These are phyloP conservation scores for Aspergillus unguis DNA, from an alignment of 2,329 filamentous ascomycete species.

Conservation along the genomic window DNA sequence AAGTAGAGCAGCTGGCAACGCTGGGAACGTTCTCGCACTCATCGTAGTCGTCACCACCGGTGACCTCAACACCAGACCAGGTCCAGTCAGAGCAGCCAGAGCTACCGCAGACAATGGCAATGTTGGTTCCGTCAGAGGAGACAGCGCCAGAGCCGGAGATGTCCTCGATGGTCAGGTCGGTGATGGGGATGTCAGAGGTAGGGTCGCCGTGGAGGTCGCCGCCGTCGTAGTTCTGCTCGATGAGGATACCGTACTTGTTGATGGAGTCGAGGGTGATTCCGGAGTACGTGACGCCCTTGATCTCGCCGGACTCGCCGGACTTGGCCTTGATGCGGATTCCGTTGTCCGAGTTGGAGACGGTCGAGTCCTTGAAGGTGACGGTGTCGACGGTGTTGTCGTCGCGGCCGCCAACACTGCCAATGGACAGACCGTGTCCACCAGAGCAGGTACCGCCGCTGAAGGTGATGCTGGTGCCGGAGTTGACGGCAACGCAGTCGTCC, in stretches of 20 bases:
- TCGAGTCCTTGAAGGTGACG: constrained; percentile 51
- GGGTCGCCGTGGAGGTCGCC: constrained; percentile 41
- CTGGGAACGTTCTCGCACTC: constrained; percentile 44
- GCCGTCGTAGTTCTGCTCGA: constrained; percentile 58
- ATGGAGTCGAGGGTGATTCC: constrained; percentile 34
- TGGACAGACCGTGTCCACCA: constrained; percentile 53
- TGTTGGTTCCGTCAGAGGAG: constrained; percentile 23
- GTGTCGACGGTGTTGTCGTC: constrained; percentile 53
- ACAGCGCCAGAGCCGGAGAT: constrained; percentile 36
- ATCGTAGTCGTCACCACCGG: constrained; percentile 46
- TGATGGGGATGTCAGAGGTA: constrained; percentile 41
- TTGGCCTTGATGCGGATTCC: constrained; percentile 58
- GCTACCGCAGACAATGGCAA: constrained; percentile 52
- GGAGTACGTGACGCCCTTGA: constrained; percentile 53
- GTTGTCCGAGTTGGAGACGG: constrained; percentile 52
- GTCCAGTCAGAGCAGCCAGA: constrained; percentile 54
- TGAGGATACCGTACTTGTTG: constrained; percentile 51
- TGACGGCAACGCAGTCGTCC: constrained; percentile 59
- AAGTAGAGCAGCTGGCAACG: constrained; percentile 13
- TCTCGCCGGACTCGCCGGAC: constrained; percentile 50
- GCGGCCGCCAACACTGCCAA: constrained; percentile 59
- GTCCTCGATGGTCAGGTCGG: constrained; percentile 35
- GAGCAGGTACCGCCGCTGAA: constrained; percentile 31
- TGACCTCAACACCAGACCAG: constrained; percentile 50
- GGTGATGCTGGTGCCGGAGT: constrained; percentile 48